Percentiles rank a stretch among this genome's conserved stretches.
These are phyloP conservation scores for Drosera capensis DNA, from an alignment of 148 eudicot genomes.

Conservation along the genomic window DNA sequence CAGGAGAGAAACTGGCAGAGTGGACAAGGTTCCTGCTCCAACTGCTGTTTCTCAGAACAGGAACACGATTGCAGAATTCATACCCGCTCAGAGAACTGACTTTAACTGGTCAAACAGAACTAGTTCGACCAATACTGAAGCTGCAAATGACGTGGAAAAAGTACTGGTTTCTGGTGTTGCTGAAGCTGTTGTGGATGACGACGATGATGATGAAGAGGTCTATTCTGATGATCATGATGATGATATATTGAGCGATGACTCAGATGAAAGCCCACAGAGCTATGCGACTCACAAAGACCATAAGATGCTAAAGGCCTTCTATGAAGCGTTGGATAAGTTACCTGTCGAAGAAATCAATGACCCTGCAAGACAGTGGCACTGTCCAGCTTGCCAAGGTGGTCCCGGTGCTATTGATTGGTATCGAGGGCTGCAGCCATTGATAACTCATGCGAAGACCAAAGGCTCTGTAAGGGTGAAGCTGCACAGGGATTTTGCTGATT, in stretches of 20 bases:
- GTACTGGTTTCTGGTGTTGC: constrained; percentile 7
- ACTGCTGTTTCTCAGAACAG: too few relatives aligned
- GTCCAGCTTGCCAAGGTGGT: constrained; percentile 75
- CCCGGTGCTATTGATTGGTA: constrained; percentile 83
- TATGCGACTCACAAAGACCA: constrained; percentile 42
- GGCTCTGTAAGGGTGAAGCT: constrained; percentile 45
- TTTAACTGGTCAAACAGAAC: too few relatives aligned
- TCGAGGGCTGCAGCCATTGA: constrained; percentile 46
- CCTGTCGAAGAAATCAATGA: constrained; percentile 40
- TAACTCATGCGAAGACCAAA: constrained; percentile 55
- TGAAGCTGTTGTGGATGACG: constrained; percentile 20
- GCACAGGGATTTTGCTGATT: constrained; percentile 47
- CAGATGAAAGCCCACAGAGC: constrained; percentile 32
- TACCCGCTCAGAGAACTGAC: too few relatives aligned
- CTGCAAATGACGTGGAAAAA: constrained; percentile 6
- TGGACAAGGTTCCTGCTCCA: constrained; percentile 18
- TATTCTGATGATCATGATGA: constrained; percentile 22
- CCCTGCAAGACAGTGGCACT: constrained; percentile 60
- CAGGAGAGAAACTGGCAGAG: constrained; percentile 18
- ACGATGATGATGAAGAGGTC: constrained; percentile 29
- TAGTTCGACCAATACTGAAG: background rate
- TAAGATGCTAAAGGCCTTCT: constrained; percentile 31
- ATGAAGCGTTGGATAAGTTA: constrained; percentile 29
- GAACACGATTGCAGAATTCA: too few relatives aligned
- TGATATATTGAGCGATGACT: constrained; percentile 21